Conservation (phyloP, 164 flowering plant species). For the Warburgia ugandensis region DNA sequence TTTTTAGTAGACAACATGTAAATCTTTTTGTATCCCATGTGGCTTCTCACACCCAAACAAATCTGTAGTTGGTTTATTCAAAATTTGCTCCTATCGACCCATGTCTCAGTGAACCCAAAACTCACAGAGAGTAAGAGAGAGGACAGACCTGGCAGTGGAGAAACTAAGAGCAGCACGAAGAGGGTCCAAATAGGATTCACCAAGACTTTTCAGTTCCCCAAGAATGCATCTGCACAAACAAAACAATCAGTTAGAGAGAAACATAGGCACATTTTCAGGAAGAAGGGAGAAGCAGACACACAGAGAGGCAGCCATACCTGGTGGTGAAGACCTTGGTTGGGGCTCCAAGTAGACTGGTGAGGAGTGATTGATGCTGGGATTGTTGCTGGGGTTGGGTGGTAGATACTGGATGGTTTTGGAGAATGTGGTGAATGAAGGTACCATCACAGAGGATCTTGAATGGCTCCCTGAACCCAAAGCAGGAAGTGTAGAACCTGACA, state of each 20-base stretch:
- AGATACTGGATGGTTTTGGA: conserved; percentile 18
- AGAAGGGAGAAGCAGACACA: too few relatives aligned
- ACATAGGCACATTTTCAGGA: too few relatives aligned
- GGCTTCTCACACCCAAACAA: too few relatives aligned
- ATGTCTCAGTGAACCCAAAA: too few relatives aligned
- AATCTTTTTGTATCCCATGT: too few relatives aligned
- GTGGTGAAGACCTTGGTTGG: conserved; percentile 67
- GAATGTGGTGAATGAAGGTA: conserved; percentile 66
- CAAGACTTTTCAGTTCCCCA: conserved; percentile 63
- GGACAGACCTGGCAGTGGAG: conserved; percentile 47
- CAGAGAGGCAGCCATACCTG: too few relatives aligned
- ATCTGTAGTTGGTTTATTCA: too few relatives aligned
- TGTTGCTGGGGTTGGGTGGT: conserved; percentile 18
- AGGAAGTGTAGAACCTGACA: conserved; percentile 58
- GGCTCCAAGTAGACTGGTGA: conserved; percentile 43
- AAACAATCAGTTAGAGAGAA: too few relatives aligned
- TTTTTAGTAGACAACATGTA: too few relatives aligned
- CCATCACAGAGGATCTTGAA: conserved; percentile 83
- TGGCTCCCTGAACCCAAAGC: conserved; percentile 75
- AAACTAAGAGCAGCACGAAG: conserved; percentile 45
- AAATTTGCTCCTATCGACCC: too few relatives aligned
- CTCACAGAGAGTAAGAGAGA: too few relatives aligned
- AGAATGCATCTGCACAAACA: conserved; percentile 69
- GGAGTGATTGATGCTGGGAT: too few relatives aligned
- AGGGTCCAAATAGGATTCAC: conserved; percentile 37